Base-by-base conservation (phyloP, 305 asterid genomes). In the Salvia sclarea region DNA sequence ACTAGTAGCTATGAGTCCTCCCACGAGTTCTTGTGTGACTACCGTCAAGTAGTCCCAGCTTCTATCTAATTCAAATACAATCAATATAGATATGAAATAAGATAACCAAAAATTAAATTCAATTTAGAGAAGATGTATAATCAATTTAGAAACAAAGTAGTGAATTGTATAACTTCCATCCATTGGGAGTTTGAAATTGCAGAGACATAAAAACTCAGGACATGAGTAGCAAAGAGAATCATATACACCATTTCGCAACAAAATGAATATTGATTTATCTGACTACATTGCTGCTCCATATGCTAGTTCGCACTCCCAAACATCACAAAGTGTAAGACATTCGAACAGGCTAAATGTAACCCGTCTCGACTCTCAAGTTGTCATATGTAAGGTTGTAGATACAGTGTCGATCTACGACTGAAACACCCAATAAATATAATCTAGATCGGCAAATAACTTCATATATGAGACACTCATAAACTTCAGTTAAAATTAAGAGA, bases 321-420 rank as follows among this genome's bases (percentile, higher is more conserved):
- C 78, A 68, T 63, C 33, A 47, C 7, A 14, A 28, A 13, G 22
- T 21, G 33, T 47, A 21, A 8, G 48, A 31, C 49, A 61, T 52
- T 58, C 7, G 44, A 21, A 78, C 68, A 55, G 68, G 35, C 12
- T 21, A 54, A 14, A 16, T 45, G 9, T 45, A 45, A 45, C 33
- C 6, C 50, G 35, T 66, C 62, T 64, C 62, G 61, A 37, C 28
- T 66, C 62, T 64, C 62, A 64, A 37, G 73, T 55, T 55, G 75
- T 70, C 55, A 70, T 76, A 78, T 57, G 74, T 47, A 63, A 75
- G 75, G 79, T 72, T 61, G 71, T 45, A 55, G 50, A 58, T 60
- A 67, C 44, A 58, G n/a, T 64, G 64, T 44, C 73, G 73, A 53
- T 24, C 77, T 69, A 76, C 47, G 24, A 47, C 70, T 47, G 45